phyloP scores from a whole-genome alignment of 192 early-diverging fungal genomes.

The Umbelopsis sp. region DNA sequence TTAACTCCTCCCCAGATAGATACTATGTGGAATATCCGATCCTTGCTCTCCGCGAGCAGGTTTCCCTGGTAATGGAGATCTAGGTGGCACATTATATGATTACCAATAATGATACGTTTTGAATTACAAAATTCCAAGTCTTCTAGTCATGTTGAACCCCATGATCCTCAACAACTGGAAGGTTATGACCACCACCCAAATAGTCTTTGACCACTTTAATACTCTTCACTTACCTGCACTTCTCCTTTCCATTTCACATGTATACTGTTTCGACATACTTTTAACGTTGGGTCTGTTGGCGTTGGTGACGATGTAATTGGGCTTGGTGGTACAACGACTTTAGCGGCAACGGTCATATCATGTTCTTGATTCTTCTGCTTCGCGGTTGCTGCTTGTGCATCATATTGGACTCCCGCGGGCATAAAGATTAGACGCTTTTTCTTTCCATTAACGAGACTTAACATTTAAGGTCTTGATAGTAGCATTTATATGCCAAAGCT shows the following conservation, averaged over 20 bases:
- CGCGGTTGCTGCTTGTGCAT: background rate
- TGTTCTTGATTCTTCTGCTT: constrained; percentile 4
- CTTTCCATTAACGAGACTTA: background rate
- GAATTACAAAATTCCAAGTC: too few relatives aligned
- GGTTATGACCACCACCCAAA: background rate
- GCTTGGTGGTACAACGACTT: background rate
- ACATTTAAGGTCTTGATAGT: background rate
- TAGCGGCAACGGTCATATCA: background rate
- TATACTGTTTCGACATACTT: too few relatives aligned
- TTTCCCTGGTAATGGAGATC: too few relatives aligned
- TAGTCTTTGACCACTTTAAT: background rate
- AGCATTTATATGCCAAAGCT: background rate
- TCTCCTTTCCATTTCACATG: background rate
- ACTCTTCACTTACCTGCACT: background rate
- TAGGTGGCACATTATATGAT: too few relatives aligned
- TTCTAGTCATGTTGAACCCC: too few relatives aligned
- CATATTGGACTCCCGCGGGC: background rate
- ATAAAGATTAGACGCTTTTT: background rate
- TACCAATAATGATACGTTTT: too few relatives aligned
- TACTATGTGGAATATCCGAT: too few relatives aligned
- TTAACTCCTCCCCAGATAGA: too few relatives aligned
- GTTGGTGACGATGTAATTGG: background rate
- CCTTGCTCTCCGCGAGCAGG: too few relatives aligned
- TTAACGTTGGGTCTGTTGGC: background rate
- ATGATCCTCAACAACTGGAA: background rate